A percentile compares a stretch with the other conserved stretches of the same genome.
Conservation (phyloP, 352 stramenopile genomes). For the Pelagophyceae sp. region DNA sequence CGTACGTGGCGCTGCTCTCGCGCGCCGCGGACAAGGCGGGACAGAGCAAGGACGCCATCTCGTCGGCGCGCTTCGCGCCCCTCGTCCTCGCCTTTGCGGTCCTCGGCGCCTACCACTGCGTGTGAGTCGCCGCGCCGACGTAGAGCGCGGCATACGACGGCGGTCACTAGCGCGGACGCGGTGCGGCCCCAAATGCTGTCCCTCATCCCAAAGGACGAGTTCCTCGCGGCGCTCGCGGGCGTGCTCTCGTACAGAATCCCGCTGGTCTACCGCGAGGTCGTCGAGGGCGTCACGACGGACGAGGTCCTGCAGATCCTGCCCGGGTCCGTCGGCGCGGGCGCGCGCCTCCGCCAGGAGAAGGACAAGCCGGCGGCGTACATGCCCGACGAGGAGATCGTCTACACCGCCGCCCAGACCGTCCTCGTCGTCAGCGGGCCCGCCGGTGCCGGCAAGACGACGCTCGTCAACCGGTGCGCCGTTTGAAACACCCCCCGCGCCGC, state of each 20-base stretch:
- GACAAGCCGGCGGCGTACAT: background rate
- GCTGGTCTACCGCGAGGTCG: constrained; percentile 1
- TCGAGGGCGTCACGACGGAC: background rate
- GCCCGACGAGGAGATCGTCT: background rate
- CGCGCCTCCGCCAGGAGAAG: background rate
- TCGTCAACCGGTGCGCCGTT: background rate
- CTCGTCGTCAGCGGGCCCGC: constrained; percentile 11
- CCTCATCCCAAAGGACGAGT: constrained; percentile 4
- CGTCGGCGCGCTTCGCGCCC: background rate
- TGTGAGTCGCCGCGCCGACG: too few relatives aligned
- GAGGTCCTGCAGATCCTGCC: background rate
- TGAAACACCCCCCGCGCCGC: background rate
- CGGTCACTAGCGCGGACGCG: background rate
- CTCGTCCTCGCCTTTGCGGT: background rate
- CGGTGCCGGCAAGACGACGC: background rate
- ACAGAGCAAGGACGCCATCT: background rate
- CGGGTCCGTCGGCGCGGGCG: constrained; percentile 3
- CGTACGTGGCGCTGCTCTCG: background rate
- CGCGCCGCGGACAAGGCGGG: background rate
- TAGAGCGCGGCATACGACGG: too few relatives aligned
- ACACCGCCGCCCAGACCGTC: background rate
- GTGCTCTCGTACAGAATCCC: background rate
- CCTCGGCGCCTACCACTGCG: constrained; percentile 4
- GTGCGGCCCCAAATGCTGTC: background rate
- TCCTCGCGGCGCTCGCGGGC: background rate